phyloP scores from a whole-genome alignment of 257 asterid genomes.

The Thymus quinquecostatus region DNA sequence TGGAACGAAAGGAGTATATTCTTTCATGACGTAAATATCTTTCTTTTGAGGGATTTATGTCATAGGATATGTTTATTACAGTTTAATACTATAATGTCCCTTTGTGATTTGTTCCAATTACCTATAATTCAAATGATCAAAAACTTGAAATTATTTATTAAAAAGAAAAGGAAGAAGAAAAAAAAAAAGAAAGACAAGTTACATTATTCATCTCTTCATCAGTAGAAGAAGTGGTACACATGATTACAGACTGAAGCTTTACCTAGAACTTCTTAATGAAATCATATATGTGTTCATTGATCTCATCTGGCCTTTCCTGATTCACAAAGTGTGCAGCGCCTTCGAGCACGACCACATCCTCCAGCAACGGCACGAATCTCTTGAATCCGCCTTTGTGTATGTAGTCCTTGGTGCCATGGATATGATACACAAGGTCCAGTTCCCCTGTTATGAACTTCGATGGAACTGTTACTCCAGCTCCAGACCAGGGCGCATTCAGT shows the following conservation, averaged over 20 bases:
- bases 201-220: too few relatives aligned
- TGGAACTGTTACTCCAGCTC: conserved; percentile 64
- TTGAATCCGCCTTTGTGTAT: conserved; percentile 65
- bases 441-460: conserved; percentile 70
- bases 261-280: conserved; percentile 56
- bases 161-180: too few relatives aligned
- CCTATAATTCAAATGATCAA: too few relatives aligned
- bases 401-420: conserved; percentile 53
- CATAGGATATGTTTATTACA: too few relatives aligned
- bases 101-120: too few relatives aligned
- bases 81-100: too few relatives aligned
- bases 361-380: conserved; percentile 55
- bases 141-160: too few relatives aligned
- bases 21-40: too few relatives aligned
- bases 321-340: conserved; percentile 77
- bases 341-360: conserved; percentile 60
- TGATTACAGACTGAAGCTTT: neutral
- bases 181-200: too few relatives aligned
- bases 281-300: conserved; percentile 55
- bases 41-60: too few relatives aligned
- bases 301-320: conserved; percentile 26
- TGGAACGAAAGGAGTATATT: too few relatives aligned
- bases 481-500: conserved; percentile 64
- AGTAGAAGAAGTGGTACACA: neutral
- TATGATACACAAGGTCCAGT: conserved; percentile 54